These are phyloP conservation scores for Fraxinus ornus DNA, from an alignment of 305 asterid genomes.

Conservation along the genomic window DNA sequence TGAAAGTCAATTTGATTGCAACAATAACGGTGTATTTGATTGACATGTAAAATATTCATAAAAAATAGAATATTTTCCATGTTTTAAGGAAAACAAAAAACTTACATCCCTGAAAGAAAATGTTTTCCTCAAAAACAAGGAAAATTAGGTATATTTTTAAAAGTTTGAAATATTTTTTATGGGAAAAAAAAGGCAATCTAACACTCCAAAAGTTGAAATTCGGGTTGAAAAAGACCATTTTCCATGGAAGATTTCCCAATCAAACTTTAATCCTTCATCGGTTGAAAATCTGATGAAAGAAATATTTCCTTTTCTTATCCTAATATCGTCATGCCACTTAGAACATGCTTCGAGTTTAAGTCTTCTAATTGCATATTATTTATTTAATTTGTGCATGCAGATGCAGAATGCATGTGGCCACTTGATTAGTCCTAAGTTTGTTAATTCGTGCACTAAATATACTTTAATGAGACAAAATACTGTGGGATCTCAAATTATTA, in stretches of 20 bases:
- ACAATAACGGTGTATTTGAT: no score
- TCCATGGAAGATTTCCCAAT: no score
- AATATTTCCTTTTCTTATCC: not conserved
- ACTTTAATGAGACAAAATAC: not conserved
- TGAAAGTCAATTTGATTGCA: not conserved
- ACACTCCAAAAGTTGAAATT: no score
- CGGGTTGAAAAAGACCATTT: no score
- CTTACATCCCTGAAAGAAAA: no score
- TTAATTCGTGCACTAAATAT: not conserved
- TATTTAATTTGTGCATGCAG: slow-evolving; percentile 23
- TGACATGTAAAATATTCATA: no score
- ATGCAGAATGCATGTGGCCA: slow-evolving; percentile 41
- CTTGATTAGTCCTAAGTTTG: slow-evolving; percentile 17
- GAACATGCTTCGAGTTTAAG: not conserved
- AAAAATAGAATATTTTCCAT: no score
- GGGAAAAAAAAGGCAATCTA: no score
- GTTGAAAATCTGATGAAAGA: not conserved
- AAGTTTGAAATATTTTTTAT: no score
- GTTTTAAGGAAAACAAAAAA: no score
- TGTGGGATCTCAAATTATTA: slow-evolving; percentile 31
- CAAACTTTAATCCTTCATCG: not conserved
- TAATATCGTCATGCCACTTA: not conserved
- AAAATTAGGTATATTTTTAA: no score
- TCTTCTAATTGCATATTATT: not conserved
- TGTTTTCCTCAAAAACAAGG: no score